phyloP scores from a whole-genome alignment of 352 stramenopile species.

The Globisporangium heterothallicum region DNA sequence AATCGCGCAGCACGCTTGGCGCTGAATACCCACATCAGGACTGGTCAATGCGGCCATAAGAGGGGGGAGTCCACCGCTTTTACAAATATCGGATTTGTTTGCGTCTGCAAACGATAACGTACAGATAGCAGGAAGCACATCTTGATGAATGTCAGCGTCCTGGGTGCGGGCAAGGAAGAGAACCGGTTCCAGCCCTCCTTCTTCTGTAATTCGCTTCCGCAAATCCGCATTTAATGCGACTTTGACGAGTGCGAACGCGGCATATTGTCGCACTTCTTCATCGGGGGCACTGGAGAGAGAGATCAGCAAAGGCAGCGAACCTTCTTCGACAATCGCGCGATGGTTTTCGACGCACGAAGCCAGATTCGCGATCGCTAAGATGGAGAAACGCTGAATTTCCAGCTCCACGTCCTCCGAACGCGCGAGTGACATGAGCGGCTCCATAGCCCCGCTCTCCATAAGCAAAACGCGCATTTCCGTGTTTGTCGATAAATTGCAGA shows the following conservation, averaged over 20 bases:
- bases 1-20: constrained; percentile 92
- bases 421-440: constrained; percentile 93
- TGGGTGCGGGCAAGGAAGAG: constrained; percentile 93
- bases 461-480: constrained; percentile 84
- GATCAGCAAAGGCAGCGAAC: constrained; percentile 92
- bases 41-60: constrained; percentile 80
- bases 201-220: constrained; percentile 91
- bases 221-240: constrained; percentile 94
- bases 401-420: constrained; percentile 93
- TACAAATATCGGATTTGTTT: constrained; percentile 94
- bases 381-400: constrained; percentile 93
- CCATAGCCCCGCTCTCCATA: constrained; percentile 91
- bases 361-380: constrained; percentile 93
- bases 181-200: constrained; percentile 94
- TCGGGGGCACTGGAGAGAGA: constrained; percentile 93
- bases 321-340: constrained; percentile 90
- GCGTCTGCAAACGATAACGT: constrained; percentile 89
- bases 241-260: constrained; percentile 93
- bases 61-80: constrained; percentile 87
- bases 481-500: constrained; percentile 95
- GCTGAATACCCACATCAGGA: constrained; percentile 73
- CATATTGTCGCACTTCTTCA: constrained; percentile 93
- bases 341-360: constrained; percentile 94
- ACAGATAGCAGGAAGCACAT: constrained; percentile 89
- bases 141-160: constrained; percentile 87